These are phyloP conservation scores for Suillus clintonianus DNA, from an alignment of 768 basidiomycete species.

Conservation along the genomic window DNA sequence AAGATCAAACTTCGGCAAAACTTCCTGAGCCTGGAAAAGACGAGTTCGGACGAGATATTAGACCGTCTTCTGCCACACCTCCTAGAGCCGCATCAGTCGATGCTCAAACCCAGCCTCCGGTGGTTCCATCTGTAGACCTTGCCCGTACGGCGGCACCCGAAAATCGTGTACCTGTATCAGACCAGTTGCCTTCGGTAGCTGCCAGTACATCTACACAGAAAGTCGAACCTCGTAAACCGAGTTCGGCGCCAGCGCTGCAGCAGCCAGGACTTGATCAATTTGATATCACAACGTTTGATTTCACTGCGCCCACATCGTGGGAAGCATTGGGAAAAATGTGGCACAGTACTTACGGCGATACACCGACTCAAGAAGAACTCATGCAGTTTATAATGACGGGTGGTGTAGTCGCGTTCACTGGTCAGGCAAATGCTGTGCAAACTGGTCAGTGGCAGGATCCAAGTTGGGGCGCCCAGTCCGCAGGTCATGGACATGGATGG, in stretches of 20 bases:
- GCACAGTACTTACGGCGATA: slow-evolving; percentile 64
- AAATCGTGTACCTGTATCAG: slow-evolving; percentile 48
- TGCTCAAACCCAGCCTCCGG: slow-evolving; percentile 29
- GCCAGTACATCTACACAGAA: slow-evolving; percentile 58
- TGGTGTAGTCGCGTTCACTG: slow-evolving; percentile 22
- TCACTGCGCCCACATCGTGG: slow-evolving; percentile 74
- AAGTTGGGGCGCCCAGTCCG: slow-evolving; percentile 29
- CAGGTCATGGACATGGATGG: slow-evolving; percentile 39
- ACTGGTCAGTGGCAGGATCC: slow-evolving; percentile 26
- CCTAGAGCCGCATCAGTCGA: slow-evolving; percentile 29
- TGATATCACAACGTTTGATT: slow-evolving; percentile 73
- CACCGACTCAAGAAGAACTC: slow-evolving; percentile 74
- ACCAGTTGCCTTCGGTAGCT: slow-evolving; percentile 47
- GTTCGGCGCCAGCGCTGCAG: slow-evolving; percentile 41
- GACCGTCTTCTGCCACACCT: slow-evolving; percentile 48
- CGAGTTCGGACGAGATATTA: slow-evolving; percentile 85
- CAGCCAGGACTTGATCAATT: slow-evolving; percentile 63
- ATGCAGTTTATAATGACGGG: slow-evolving; percentile 68
- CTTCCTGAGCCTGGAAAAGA: slow-evolving; percentile 56
- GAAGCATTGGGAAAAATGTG: slow-evolving; percentile 79
- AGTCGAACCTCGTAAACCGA: slow-evolving; percentile 30
- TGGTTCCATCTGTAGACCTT: slow-evolving; percentile 42
- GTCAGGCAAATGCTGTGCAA: slow-evolving; percentile 19
- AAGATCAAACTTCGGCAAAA: slow-evolving; percentile 28
- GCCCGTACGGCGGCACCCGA: slow-evolving; percentile 46